Evolutionary conservation across 805 yeast genomes (phyloP).

Genomic region (Blastobotrys terrestris): DNA sequence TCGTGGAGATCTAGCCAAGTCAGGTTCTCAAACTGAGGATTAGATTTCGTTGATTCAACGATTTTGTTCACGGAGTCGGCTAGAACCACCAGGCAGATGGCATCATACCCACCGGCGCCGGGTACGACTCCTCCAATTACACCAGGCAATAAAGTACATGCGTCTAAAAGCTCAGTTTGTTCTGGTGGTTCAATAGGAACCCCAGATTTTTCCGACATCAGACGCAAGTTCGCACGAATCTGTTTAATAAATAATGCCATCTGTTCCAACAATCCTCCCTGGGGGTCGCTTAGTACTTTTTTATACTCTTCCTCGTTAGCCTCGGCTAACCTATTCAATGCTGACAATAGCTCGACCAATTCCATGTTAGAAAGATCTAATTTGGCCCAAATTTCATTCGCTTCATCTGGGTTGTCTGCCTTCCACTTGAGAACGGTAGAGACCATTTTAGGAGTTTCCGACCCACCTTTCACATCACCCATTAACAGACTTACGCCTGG

Average conservation of each 20-base stretch:
- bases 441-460: slow-evolving; percentile 90
- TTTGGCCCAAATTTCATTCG: slow-evolving; percentile 45
- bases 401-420: slow-evolving; percentile 41
- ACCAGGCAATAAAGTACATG: slow-evolving; percentile 54
- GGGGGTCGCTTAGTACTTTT: neutral
- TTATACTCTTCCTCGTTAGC: neutral
- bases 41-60: neutral
- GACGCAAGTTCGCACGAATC: slow-evolving; percentile 54
- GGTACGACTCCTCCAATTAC: slow-evolving; percentile 96
- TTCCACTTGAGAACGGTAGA: slow-evolving; percentile 70
- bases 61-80: slow-evolving; percentile 38
- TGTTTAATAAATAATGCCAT: slow-evolving; percentile 6
- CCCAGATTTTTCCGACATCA: slow-evolving; percentile 56
- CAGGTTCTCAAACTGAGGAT: neutral
- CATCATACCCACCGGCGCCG: slow-evolving; percentile 98
- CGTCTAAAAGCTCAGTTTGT: slow-evolving; percentile 67
- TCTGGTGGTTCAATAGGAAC: slow-evolving; percentile 84
- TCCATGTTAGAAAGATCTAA: slow-evolving; percentile 55
- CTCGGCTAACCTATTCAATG: slow-evolving; percentile 34
- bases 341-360: slow-evolving; percentile 45
- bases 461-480: slow-evolving; percentile 93
- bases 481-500: slow-evolving; percentile 61
- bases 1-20: neutral
- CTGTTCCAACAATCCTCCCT: neutral
- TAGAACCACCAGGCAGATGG: slow-evolving; percentile 66